Evolutionary conservation across 495 filamentous ascomycete species (phyloP), one percentile per base, ranked within the genome.

Genomic region (Copromyces sp.): DNA sequence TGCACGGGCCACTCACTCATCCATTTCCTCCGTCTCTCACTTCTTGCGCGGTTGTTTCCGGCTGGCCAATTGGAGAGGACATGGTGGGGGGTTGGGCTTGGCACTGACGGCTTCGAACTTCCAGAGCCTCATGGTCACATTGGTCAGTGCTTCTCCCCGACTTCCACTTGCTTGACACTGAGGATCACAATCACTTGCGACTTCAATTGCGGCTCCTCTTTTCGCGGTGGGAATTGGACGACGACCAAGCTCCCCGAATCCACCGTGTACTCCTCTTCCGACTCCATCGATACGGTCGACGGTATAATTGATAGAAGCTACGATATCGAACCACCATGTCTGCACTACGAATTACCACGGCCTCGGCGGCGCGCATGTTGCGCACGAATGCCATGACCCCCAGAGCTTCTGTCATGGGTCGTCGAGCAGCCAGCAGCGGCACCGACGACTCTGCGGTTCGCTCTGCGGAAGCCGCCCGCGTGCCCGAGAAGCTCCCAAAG

Each of bases 391-490:
- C 53, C 12, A 9, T 65, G 29, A 9, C 35, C 29, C 53, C 24
- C 24, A 53, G 45, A 53, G 45, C 47, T 16, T 32, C 53, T 16
- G 29, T 65, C 53, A 65, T 65, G 2, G 29, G 75, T 61, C 75
- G 81, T 72, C 77, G 81, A 74, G 70, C 79, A 37, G 70, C 81
- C 69, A 72, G 86, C 47, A 74, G 80, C 73, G 78, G 81, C 73
- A 78, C 79, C 40, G 77, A 84, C 77, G 83, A 83, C 76, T 83
- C 86, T 69, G 86, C 82, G 79, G 79, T 83, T 69, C 84, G 82
- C 75, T 76, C 82, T 69, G 68, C 73, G n/a, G 69, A 68, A 73
- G 69, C 73, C n/a, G 59, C 72, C 69, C 59, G 78, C 59, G 76
- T 80, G 24, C 78, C 81, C 16, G 80, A 78, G 70, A 73, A 74